phyloP scores from a whole-genome alignment of 2,329 filamentous ascomycete genomes.

The Neocatenulostroma microsporum region DNA sequence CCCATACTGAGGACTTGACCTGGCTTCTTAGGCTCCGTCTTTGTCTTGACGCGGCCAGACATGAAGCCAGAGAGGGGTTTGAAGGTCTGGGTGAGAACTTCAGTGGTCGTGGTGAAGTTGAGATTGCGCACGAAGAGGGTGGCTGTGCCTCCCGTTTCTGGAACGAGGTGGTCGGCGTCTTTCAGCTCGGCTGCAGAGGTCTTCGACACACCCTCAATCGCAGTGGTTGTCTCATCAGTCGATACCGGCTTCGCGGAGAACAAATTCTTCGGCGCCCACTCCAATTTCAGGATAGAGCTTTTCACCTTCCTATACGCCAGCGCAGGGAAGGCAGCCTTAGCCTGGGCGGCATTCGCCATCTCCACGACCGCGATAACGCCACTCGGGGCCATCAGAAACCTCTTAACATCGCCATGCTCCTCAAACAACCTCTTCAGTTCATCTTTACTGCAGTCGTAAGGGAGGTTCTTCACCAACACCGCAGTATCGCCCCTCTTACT shows the following conservation, averaged over 20 bases:
- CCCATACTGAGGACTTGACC: slow-evolving; percentile 91
- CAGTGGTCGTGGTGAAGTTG: slow-evolving; percentile 79
- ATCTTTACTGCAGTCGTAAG: slow-evolving; percentile 69
- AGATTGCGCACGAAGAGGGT: slow-evolving; percentile 91
- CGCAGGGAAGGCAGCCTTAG: slow-evolving; percentile 72
- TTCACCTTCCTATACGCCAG: slow-evolving; percentile 86
- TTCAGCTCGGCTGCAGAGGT: slow-evolving; percentile 62
- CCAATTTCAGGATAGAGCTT: slow-evolving; percentile 83
- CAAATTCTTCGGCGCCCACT: slow-evolving; percentile 82
- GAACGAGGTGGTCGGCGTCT: slow-evolving; percentile 46
- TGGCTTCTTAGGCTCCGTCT: slow-evolving; percentile 85
- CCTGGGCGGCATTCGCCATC: slow-evolving; percentile 70
- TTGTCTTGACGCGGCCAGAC: slow-evolving; percentile 85
- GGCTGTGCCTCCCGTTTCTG: slow-evolving; percentile 50
- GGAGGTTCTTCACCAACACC: slow-evolving; percentile 92
- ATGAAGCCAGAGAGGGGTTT: slow-evolving; percentile 77
- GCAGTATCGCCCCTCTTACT: slow-evolving; percentile 75
- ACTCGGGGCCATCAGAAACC: slow-evolving; percentile 83
- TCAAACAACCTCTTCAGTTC: slow-evolving; percentile 77
- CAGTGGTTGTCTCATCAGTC: slow-evolving; percentile 25
- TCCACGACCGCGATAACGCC: slow-evolving; percentile 93
- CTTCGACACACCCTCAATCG: slow-evolving; percentile 43
- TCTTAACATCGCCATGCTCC: slow-evolving; percentile 71
- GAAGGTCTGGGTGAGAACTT: slow-evolving; percentile 69
- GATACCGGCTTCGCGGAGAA: slow-evolving; percentile 43